phyloP scores from a whole-genome alignment of 139 green algal species.

The Monoraphidium neglectum region DNA sequence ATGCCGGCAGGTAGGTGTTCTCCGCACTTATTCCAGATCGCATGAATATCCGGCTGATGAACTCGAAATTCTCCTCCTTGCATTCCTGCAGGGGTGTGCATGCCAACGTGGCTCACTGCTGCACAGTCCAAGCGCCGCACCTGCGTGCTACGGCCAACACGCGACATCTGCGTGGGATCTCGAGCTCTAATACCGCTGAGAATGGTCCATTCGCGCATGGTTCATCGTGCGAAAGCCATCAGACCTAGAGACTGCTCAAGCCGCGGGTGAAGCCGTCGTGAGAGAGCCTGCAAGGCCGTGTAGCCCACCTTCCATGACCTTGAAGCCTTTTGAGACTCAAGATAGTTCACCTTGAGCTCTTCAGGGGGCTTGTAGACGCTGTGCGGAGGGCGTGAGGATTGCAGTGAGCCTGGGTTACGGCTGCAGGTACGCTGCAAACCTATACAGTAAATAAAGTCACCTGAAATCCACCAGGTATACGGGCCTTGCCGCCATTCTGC shows the following conservation, averaged over 20 bases:
- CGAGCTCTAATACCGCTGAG: not conserved
- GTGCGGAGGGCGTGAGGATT: constrained; percentile 39
- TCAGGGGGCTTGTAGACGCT: constrained; percentile 34
- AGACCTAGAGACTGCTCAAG: not conserved
- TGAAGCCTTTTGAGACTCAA: constrained; percentile 15
- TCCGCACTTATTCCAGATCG: constrained; percentile 39
- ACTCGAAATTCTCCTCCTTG: constrained; percentile 34
- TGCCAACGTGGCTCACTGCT: not conserved
- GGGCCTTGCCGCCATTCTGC: too few relatives aligned
- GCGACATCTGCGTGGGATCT: not conserved
- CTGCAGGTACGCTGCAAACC: too few relatives aligned
- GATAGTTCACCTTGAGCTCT: constrained; percentile 30
- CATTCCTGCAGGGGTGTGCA: constrained; percentile 13
- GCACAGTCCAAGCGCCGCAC: not conserved
- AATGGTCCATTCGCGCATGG: not conserved
- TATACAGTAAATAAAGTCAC: constrained; percentile 12
- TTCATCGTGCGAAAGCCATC: not conserved
- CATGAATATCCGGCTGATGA: constrained; percentile 39
- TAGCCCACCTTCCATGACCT: constrained; percentile 25
- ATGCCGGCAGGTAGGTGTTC: constrained; percentile 50
- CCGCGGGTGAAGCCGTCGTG: not conserved
- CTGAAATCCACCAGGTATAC: constrained; percentile 84
- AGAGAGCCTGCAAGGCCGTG: constrained; percentile 8
- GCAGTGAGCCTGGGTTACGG: constrained; percentile 22
- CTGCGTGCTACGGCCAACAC: not conserved